A percentile compares a stretch with the other conserved stretches of the same genome.
These are phyloP conservation scores for Peronospora farinosa DNA, from an alignment of 352 stramenopile species.

Conservation along the genomic window DNA sequence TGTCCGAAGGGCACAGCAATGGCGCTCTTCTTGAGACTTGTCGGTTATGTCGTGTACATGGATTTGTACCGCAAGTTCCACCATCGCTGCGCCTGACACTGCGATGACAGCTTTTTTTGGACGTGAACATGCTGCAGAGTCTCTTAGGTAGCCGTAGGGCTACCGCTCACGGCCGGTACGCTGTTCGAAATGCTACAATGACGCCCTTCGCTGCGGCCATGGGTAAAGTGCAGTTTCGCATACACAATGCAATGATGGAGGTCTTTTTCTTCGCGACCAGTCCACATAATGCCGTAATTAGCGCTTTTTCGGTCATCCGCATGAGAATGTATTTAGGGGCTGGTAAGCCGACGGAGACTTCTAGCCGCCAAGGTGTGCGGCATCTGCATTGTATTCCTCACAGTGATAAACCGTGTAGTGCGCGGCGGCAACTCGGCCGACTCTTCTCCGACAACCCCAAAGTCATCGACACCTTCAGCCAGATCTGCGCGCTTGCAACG, in stretches of 20 bases:
- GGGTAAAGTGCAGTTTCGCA: slow-evolving; percentile 63
- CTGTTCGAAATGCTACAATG: slow-evolving; percentile 77
- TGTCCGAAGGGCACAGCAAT: slow-evolving; percentile 64
- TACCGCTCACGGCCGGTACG: slow-evolving; percentile 50
- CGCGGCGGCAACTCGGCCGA: slow-evolving; percentile 37
- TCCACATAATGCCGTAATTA: slow-evolving; percentile 66
- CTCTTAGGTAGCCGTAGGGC: slow-evolving; percentile 44
- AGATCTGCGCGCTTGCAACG: slow-evolving; percentile 51
- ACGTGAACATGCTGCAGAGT: slow-evolving; percentile 35
- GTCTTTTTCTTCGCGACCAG: slow-evolving; percentile 77
- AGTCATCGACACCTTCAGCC: slow-evolving; percentile 57
- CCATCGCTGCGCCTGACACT: slow-evolving; percentile 48
- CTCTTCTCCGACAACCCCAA: slow-evolving; percentile 65
- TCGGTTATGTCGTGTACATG: slow-evolving; percentile 66
- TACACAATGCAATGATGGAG: too few relatives aligned
- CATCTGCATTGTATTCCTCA: slow-evolving; percentile 46
- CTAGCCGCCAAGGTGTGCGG: slow-evolving; percentile 46
- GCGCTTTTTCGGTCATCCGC: slow-evolving; percentile 51
- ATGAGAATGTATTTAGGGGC: slow-evolving; percentile 62
- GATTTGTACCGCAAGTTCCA: slow-evolving; percentile 48
- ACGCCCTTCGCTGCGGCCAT: slow-evolving; percentile 65
- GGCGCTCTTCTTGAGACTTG: slow-evolving; percentile 44
- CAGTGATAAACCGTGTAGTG: slow-evolving; percentile 37
- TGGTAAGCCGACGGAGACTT: slow-evolving; percentile 34
- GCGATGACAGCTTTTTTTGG: slow-evolving; percentile 46